Evolutionary conservation across 2,329 filamentous ascomycete species (phyloP).

Genomic region (Trichoderma koningiopsis): DNA sequence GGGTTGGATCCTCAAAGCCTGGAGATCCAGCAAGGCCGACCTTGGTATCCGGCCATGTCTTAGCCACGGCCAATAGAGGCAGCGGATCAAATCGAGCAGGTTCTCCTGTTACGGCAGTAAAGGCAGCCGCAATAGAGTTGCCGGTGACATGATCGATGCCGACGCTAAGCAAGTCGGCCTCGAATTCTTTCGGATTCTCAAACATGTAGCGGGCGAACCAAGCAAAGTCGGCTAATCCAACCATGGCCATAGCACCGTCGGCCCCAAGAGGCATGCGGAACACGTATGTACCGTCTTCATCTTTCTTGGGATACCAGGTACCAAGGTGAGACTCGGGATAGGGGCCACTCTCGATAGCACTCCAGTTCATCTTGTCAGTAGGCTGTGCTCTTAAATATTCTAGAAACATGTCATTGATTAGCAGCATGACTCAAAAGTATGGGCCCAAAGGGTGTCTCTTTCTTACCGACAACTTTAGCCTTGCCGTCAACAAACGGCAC

Average conservation of each 20-base stretch:
- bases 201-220: conserved; percentile 27
- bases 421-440: background rate
- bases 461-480: conserved; percentile 24
- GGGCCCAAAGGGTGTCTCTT: background rate
- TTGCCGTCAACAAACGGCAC: conserved; percentile 22
- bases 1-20: conserved; percentile 24
- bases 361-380: conserved; percentile 17
- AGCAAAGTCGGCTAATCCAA: conserved; percentile 20
- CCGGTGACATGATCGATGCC: conserved; percentile 26
- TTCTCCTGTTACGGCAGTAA: conserved; percentile 24
- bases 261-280: conserved; percentile 18
- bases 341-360: conserved; percentile 14
- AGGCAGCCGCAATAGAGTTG: conserved; percentile 20
- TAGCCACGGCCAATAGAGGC: background rate
- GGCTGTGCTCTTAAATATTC: conserved; percentile 19
- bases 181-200: conserved; percentile 25
- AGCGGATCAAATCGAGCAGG: conserved; percentile 25
- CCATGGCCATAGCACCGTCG: conserved; percentile 17
- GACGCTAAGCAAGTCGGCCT: conserved; percentile 26
- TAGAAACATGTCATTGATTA: background rate
- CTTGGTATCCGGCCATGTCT: conserved; percentile 11
- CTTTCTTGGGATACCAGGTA: conserved; percentile 4
- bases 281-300: background rate
- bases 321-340: conserved; percentile 18
- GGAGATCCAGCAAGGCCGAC: conserved; percentile 20